phyloP scores from a whole-genome alignment of 1,139 yeast genomes.

The Lodderomyces beijingensis region DNA sequence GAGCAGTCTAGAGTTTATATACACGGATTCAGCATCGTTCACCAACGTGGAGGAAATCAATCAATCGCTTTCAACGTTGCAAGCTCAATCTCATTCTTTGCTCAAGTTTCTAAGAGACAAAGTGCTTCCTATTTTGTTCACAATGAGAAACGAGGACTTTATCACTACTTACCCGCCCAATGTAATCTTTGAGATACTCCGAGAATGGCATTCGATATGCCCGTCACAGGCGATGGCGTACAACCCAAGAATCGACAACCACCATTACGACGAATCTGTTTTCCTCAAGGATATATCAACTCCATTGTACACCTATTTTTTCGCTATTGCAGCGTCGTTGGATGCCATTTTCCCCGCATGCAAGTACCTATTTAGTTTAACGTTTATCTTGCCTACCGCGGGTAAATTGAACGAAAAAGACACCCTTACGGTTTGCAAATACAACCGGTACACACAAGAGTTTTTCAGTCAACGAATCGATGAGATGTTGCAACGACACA shows the following conservation, averaged over 20 bases:
- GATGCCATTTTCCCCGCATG: conserved; percentile 25
- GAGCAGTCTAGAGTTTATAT: conserved; percentile 15
- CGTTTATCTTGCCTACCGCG: conserved; percentile 18
- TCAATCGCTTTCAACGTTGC: conserved; percentile 8
- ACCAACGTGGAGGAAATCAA: conserved; percentile 3
- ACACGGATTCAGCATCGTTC: conserved; percentile 6
- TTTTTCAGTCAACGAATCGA: conserved; percentile 11
- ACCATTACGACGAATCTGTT: conserved; percentile 11
- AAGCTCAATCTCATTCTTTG: conserved; percentile 13
- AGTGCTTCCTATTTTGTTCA: conserved; percentile 14
- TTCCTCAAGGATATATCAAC: conserved; percentile 18
- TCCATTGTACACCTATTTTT: conserved; percentile 23
- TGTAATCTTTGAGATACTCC: conserved; percentile 17
- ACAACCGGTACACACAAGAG: conserved; percentile 12
- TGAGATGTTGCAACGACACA: conserved; percentile 22
- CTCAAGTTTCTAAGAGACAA: conserved; percentile 12
- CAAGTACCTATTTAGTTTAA: conserved; percentile 21
- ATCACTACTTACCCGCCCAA: conserved; percentile 20
- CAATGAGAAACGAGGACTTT: conserved; percentile 14
- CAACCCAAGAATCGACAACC: neutral
- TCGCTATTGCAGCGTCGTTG: conserved; percentile 21
- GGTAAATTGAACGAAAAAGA: conserved; percentile 12
- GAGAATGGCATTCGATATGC: conserved; percentile 20
- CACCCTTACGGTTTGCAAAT: conserved; percentile 13
- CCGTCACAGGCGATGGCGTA: conserved; percentile 20